Percentiles rank a stretch among this genome's conserved stretches.
phyloP scores from a whole-genome alignment of 352 stramenopile species.

The Phytophthora pisi region DNA sequence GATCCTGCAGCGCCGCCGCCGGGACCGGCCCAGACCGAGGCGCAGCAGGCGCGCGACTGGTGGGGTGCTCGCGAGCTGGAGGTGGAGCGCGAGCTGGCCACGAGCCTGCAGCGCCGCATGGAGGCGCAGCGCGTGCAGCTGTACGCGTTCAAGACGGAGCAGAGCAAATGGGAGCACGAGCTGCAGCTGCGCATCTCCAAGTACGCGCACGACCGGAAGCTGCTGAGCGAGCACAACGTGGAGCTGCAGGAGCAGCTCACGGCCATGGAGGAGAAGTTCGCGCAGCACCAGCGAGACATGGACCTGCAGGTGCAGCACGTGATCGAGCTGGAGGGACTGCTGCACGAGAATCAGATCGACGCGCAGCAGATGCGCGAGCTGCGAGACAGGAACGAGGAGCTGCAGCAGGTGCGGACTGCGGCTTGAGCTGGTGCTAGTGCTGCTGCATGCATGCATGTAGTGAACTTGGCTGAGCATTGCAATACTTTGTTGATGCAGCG shows the following conservation, averaged over 20 bases:
- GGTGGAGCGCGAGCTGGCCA: constrained; percentile 44
- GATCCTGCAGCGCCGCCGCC: constrained; percentile 2
- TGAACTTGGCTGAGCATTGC: background rate
- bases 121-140: constrained; percentile 75
- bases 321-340: constrained; percentile 65
- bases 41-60: constrained; percentile 53
- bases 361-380: constrained; percentile 44
- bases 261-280: constrained; percentile 54
- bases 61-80: constrained; percentile 57
- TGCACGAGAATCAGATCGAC: constrained; percentile 53
- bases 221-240: constrained; percentile 83
- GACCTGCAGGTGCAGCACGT: constrained; percentile 63
- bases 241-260: constrained; percentile 68
- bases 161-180: constrained; percentile 85
- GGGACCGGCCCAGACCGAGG: constrained; percentile 4
- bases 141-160: constrained; percentile 79
- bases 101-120: constrained; percentile 68
- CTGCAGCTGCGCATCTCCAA: constrained; percentile 78
- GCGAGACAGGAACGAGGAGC: constrained; percentile 44
- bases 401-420: constrained; percentile 44
- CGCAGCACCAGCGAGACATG: constrained; percentile 55
- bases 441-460: too few relatives aligned
- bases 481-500: constrained; percentile 28
- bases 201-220: constrained; percentile 79
- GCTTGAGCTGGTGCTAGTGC: background rate